phyloP scores from a whole-genome alignment of 1,139 yeast species.

The Scheffersomyces parashehatae region DNA sequence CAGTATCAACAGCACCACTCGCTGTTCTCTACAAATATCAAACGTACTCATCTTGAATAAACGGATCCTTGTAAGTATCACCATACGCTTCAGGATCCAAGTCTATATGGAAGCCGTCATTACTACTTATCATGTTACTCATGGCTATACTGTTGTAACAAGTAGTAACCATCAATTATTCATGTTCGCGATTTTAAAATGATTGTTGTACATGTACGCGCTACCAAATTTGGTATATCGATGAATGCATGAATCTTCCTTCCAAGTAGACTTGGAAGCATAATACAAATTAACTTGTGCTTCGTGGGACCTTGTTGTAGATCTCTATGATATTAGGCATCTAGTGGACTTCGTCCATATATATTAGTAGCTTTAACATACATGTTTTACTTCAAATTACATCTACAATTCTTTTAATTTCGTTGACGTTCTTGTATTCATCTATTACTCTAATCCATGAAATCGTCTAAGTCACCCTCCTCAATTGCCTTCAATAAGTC shows the following conservation, averaged over 20 bases:
- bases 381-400: not conserved
- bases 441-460: constrained; percentile 36
- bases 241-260: no score
- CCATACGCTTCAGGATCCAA: constrained; percentile 28
- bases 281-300: no score
- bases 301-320: no score
- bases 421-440: not conserved
- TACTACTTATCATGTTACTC: no score
- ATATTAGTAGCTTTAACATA: not conserved
- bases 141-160: no score
- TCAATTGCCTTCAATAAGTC: constrained; percentile 50
- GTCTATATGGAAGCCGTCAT: constrained; percentile 11
- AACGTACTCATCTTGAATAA: constrained; percentile 42
- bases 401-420: not conserved
- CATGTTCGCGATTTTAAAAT: not conserved
- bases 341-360: not conserved
- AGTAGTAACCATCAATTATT: not conserved
- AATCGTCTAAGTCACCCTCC: constrained; percentile 52
- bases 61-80: constrained; percentile 37
- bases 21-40: not conserved
- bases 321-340: no score
- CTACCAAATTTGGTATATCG: not conserved
- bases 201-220: not conserved
- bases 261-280: no score
- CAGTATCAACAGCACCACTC: not conserved